A percentile compares a stretch with the other conserved stretches of the same genome.
phyloP scores from a whole-genome alignment of 371 early-diverging fungal genomes.

The Apophysomyces trapeziformis region DNA sequence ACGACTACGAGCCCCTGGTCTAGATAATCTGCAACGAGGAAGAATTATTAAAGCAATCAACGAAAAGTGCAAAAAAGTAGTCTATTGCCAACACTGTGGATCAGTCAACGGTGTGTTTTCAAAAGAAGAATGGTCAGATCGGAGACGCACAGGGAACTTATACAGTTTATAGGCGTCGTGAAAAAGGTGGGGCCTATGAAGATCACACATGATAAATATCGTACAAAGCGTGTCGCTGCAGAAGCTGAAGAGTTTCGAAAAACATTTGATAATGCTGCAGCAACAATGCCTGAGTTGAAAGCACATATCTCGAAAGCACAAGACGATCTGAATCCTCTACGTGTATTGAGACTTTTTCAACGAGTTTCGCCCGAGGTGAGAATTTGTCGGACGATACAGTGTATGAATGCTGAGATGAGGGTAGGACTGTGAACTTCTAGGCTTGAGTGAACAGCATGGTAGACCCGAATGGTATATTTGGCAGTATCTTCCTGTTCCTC shows the following conservation, averaged over 20 bases:
- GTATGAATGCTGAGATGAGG: background rate
- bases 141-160: background rate
- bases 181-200: constrained; percentile 97
- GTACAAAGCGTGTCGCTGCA: constrained; percentile 74
- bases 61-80: constrained; percentile 88
- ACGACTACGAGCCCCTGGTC: constrained; percentile 74
- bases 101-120: constrained; percentile 72
- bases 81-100: constrained; percentile 87
- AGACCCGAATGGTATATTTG: constrained; percentile 94
- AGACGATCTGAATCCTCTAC: constrained; percentile 95
- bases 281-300: constrained; percentile 77
- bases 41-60: constrained; percentile 86
- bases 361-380: constrained; percentile 80
- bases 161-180: constrained; percentile 63
- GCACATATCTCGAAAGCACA: constrained; percentile 82
- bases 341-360: constrained; percentile 87
- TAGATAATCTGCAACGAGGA: constrained; percentile 82
- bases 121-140: constrained; percentile 17
- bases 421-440: constrained; percentile 93
- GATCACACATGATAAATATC: constrained; percentile 95
- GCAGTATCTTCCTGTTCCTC: constrained; percentile 96
- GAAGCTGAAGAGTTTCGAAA: constrained; percentile 77
- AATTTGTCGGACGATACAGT: background rate
- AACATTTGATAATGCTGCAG: constrained; percentile 76
- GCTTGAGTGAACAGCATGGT: constrained; percentile 83